Evolutionary conservation across 306 rosid species (phyloP).

Genomic region (Arachis stenosperma): DNA sequence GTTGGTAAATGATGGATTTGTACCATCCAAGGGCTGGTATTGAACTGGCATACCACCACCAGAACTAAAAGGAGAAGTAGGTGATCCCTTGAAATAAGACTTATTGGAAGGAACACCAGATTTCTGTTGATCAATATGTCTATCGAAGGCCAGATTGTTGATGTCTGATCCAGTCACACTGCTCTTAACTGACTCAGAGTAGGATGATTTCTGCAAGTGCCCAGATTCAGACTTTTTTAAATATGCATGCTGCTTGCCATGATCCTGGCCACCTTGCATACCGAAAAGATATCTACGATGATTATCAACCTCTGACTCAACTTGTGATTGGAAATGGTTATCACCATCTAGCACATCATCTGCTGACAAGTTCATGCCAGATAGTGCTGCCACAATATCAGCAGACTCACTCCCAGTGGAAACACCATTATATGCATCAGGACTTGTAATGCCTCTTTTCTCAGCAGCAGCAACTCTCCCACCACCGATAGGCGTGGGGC

Average conservation of each 20-base stretch:
- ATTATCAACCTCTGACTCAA: conserved; percentile 62
- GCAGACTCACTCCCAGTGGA: conserved; percentile 73
- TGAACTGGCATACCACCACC: conserved; percentile 64
- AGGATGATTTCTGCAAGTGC: conserved; percentile 52
- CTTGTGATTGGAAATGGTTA: conserved; percentile 63
- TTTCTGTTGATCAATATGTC: conserved; percentile 66
- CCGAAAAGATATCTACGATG: conserved; percentile 74
- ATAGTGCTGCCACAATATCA: conserved; percentile 75
- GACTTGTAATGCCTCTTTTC: conserved; percentile 69
- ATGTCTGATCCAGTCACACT: conserved; percentile 54
- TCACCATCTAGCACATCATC: conserved; percentile 62
- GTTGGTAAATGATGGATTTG: conserved; percentile 66
- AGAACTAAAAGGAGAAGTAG: conserved; percentile 59
- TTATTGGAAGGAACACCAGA: conserved; percentile 50
- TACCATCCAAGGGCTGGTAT: conserved; percentile 71
- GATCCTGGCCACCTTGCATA: conserved; percentile 80
- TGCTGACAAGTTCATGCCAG: conserved; percentile 77
- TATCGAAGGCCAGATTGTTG: conserved; percentile 51
- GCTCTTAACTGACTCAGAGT: conserved; percentile 57
- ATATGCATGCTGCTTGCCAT: conserved; percentile 63
- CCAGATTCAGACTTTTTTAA: conserved; percentile 73
- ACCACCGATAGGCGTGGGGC: conserved; percentile 86
- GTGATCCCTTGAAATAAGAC: conserved; percentile 67
- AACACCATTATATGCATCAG: conserved; percentile 67
- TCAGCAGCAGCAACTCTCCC: conserved; percentile 68